Percentiles rank a stretch among this genome's conserved stretches.
Conservation (phyloP, 257 asterid species). For the Orobanche coerulescens region DNA sequence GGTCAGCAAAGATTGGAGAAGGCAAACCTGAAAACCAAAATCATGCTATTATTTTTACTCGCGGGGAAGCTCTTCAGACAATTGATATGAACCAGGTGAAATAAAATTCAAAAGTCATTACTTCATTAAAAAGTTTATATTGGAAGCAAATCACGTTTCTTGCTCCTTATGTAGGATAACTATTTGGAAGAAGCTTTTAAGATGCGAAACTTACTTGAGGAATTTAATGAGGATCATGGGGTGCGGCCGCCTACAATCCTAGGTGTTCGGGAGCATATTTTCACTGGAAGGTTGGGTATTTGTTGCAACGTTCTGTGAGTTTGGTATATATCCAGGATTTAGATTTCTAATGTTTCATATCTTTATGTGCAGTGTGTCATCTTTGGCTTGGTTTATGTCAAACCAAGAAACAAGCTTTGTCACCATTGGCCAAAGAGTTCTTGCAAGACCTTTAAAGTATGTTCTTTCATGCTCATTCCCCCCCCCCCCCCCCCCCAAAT, state of each 20-base stretch:
- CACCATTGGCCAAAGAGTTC: conserved; percentile 87
- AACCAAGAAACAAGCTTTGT: conserved; percentile 89
- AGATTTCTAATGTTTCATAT: conserved; percentile 26
- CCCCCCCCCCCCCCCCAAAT: no score
- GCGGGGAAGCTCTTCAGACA: conserved; percentile 91
- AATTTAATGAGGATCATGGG: conserved; percentile 78
- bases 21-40: conserved; percentile 90
- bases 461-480: conserved; percentile 19
- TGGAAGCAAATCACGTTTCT: conserved; percentile 15
- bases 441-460: conserved; percentile 78
- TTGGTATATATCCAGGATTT: conserved; percentile 12
- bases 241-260: conserved; percentile 74
- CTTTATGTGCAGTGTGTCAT: conserved; percentile 60
- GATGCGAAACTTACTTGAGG: conserved; percentile 80
- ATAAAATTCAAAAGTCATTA: conserved; percentile 7
- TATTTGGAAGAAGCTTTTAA: conserved; percentile 80
- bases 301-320: conserved; percentile 5
- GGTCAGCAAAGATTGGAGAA: conserved; percentile 76
- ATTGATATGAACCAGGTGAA: conserved; percentile 88
- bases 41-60: conserved; percentile 68
- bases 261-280: conserved; percentile 79
- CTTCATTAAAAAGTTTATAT: background rate
- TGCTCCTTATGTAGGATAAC: conserved; percentile 46
- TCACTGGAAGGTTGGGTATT: conserved; percentile 66
- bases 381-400: conserved; percentile 91